Conservation (phyloP, 306 rosid species). For the Sechiopsis laciniata region DNA sequence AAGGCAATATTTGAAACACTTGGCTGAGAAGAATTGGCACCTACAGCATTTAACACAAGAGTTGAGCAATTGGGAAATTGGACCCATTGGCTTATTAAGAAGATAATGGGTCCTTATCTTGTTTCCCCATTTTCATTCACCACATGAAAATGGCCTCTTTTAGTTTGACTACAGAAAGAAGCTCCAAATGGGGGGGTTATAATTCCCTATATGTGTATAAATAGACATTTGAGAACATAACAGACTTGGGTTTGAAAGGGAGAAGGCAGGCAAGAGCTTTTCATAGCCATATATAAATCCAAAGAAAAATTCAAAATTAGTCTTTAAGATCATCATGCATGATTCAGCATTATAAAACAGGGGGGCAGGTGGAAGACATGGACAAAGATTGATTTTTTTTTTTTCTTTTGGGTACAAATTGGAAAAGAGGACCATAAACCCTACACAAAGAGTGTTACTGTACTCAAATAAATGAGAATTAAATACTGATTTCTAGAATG, state of each 20-base stretch:
- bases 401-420: no score
- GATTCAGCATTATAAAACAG: conserved; percentile 15
- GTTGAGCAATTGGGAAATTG: conserved; percentile 25
- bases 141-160: conserved; percentile 18
- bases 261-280: conserved; percentile 23
- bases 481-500: no score
- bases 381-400: no score
- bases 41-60: conserved; percentile 20
- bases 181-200: conserved; percentile 6
- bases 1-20: conserved; percentile 31
- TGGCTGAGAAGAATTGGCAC: conserved; percentile 21
- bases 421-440: no score
- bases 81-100: background rate
- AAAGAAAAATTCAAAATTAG: conserved; percentile 17
- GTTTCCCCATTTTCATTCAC: conserved; percentile 20
- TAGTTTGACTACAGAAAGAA: conserved; percentile 2
- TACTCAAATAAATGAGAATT: no score
- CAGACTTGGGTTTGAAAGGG: conserved; percentile 21
- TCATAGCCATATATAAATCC: conserved; percentile 31
- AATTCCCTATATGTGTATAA: background rate
- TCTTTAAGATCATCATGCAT: conserved; percentile 10
- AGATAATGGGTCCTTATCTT: conserved; percentile 21
- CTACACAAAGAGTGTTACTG: no score
- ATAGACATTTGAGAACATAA: background rate
- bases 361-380: conserved; percentile 22